A percentile compares a stretch with the other conserved stretches of the same genome.
phyloP scores from a whole-genome alignment of 352 stramenopile species.

The Phytophthora citricola region DNA sequence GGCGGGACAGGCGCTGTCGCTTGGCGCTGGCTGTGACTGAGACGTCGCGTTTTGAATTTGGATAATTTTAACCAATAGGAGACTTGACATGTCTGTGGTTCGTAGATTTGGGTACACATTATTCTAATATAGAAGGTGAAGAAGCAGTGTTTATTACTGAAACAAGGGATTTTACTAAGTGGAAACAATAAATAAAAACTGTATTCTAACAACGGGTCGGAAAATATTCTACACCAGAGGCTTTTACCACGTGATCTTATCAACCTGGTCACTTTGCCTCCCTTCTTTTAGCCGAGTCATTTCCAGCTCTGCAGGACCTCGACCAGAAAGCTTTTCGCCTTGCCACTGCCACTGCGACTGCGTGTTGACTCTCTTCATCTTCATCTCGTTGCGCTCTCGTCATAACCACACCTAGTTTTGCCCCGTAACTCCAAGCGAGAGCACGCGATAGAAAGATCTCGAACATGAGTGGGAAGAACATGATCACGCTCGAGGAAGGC shows the following conservation, averaged over 20 bases:
- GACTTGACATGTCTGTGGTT: background rate
- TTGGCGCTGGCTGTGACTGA: constrained; percentile 24
- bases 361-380: background rate
- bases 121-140: constrained; percentile 2
- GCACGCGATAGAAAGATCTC: constrained; percentile 11
- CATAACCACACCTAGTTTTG: background rate
- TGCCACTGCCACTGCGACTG: background rate
- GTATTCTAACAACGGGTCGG: background rate
- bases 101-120: constrained; percentile 5
- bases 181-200: background rate
- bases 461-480: constrained; percentile 78
- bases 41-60: constrained; percentile 14
- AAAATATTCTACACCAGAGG: constrained; percentile 14
- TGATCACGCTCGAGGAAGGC: constrained; percentile 87
- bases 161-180: background rate
- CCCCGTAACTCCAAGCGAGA: background rate
- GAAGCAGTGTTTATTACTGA: background rate
- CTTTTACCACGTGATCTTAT: constrained; percentile 29
- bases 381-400: background rate
- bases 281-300: no score
- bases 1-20: constrained; percentile 22
- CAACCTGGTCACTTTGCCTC: background rate
- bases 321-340: constrained; percentile 10
- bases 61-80: constrained; percentile 21
- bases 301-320: background rate